phyloP scores from a whole-genome alignment of 2,329 filamentous ascomycete genomes.

The Arthrinium puccinioides region DNA sequence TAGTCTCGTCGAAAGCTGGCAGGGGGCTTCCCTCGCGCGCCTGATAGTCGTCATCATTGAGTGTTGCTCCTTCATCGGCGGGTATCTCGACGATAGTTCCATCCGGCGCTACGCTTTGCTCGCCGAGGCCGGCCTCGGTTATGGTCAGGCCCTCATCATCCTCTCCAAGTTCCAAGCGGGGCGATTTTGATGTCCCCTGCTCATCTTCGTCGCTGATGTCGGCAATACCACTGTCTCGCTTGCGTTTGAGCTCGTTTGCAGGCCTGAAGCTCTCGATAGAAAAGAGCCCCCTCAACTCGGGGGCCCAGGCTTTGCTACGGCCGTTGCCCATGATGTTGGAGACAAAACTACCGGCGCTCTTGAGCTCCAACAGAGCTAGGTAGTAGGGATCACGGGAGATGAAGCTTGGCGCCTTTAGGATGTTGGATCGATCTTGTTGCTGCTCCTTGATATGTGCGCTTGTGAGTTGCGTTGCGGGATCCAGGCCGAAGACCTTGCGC shows the following conservation, averaged over 20 bases:
- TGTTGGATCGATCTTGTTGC: conserved; percentile 78
- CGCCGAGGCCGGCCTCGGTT: conserved; percentile 43
- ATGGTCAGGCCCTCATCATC: conserved; percentile 50
- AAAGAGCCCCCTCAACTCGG: conserved; percentile 87
- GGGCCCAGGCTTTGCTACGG: conserved; percentile 75
- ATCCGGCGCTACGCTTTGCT: conserved; percentile 48
- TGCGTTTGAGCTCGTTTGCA: conserved; percentile 80
- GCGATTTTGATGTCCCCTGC: conserved; percentile 56
- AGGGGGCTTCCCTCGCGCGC: conserved; percentile 36
- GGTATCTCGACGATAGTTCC: conserved; percentile 60
- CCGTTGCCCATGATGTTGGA: conserved; percentile 79
- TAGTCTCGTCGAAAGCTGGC: conserved; percentile 73
- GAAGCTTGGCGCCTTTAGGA: conserved; percentile 75
- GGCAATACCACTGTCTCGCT: conserved; percentile 81
- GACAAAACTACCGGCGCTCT: conserved; percentile 85
- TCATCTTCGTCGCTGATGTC: conserved; percentile 66
- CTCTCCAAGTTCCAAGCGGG: conserved; percentile 61
- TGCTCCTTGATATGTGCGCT: conserved; percentile 76
- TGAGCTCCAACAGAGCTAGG: conserved; percentile 83
- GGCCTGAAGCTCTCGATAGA: conserved; percentile 75
- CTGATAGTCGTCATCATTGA: conserved; percentile 40
- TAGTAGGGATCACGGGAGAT: conserved; percentile 82
- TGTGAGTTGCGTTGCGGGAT: conserved; percentile 71
- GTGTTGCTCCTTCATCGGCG: conserved; percentile 40
- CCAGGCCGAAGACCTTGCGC: conserved; percentile 75